Evolutionary conservation across 2,329 filamentous ascomycete genomes (phyloP).

Genomic region (Phaeomoniella chlamydospora): DNA sequence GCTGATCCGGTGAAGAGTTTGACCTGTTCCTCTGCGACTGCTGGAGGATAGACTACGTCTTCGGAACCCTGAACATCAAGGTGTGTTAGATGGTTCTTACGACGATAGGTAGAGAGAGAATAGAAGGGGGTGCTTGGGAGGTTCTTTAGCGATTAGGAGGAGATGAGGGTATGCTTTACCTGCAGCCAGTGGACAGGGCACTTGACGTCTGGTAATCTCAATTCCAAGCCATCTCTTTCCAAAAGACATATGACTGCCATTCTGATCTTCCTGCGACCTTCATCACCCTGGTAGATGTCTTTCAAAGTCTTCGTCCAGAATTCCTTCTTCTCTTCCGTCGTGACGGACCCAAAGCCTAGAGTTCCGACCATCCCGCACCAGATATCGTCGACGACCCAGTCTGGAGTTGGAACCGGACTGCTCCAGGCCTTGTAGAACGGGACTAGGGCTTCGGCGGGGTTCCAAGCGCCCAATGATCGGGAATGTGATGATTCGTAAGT

Average conservation of each 20-base stretch:
- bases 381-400: constrained; percentile 25
- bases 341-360: constrained; percentile 30
- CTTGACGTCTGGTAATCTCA: constrained; percentile 28
- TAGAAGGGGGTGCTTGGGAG: too few species aligned
- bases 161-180: constrained; percentile 12
- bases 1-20: constrained; percentile 28
- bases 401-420: constrained; percentile 19
- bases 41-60: constrained; percentile 25
- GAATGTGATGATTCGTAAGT: constrained; percentile 32
- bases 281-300: constrained; percentile 32
- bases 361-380: constrained; percentile 31
- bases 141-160: background rate
- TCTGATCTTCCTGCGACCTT: constrained; percentile 28
- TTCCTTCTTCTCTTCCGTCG: constrained; percentile 18
- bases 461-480: constrained; percentile 33
- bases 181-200: constrained; percentile 39
- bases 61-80: constrained; percentile 19
- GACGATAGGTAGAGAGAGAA: too few species aligned
- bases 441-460: constrained; percentile 20
- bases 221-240: constrained; percentile 33
- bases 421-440: constrained; percentile 25
- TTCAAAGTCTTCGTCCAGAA: constrained; percentile 32
- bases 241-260: constrained; percentile 36
- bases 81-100: too few species aligned
- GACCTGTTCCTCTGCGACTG: constrained; percentile 32